phyloP scores from a whole-genome alignment of 2,329 filamentous ascomycete species.

The Pseudopyrenochaeta lycopersici region DNA sequence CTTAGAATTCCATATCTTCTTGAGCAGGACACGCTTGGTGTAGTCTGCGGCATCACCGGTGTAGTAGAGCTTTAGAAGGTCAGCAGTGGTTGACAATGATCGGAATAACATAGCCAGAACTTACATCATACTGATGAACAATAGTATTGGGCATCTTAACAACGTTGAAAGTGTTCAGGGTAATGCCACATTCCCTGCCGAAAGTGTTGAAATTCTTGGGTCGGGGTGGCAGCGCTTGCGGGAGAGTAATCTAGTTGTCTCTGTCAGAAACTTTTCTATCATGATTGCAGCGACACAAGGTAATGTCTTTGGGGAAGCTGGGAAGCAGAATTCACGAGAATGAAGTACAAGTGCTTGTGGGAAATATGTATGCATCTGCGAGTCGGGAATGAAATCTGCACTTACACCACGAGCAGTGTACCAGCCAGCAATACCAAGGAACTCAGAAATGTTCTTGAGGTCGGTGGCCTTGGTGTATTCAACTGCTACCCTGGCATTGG shows the following conservation, averaged over 20 bases:
- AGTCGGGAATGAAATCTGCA: conserved; percentile 24
- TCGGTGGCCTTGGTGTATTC: conserved; percentile 39
- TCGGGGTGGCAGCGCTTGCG: conserved; percentile 41
- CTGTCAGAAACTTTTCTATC: conserved; percentile 24
- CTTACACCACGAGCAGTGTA: conserved; percentile 49
- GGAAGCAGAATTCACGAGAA: too few relatives aligned
- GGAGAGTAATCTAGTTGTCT: conserved; percentile 30
- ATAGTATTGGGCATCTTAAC: conserved; percentile 65
- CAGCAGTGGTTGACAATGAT: conserved; percentile 4
- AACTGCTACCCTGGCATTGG: conserved; percentile 8
- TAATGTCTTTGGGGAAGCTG: too few relatives aligned
- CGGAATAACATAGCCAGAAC: conserved; percentile 44
- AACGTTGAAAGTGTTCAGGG: conserved; percentile 80
- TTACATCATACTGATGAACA: conserved; percentile 86
- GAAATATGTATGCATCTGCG: conserved; percentile 9
- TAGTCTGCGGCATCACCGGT: conserved; percentile 67
- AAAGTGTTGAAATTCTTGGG: conserved; percentile 49
- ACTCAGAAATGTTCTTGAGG: conserved; percentile 49
- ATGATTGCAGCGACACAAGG: conserved; percentile 3
- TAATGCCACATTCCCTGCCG: conserved; percentile 52
- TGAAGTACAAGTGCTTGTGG: conserved; percentile 7
- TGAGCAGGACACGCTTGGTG: conserved; percentile 70
- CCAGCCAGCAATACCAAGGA: conserved; percentile 46
- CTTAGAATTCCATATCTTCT: conserved; percentile 78
- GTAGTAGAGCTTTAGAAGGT: conserved; percentile 64